Evolutionary conservation across 2,329 filamentous ascomycete genomes (phyloP).

Genomic region (Pseudogymnoascus verrucosus): DNA sequence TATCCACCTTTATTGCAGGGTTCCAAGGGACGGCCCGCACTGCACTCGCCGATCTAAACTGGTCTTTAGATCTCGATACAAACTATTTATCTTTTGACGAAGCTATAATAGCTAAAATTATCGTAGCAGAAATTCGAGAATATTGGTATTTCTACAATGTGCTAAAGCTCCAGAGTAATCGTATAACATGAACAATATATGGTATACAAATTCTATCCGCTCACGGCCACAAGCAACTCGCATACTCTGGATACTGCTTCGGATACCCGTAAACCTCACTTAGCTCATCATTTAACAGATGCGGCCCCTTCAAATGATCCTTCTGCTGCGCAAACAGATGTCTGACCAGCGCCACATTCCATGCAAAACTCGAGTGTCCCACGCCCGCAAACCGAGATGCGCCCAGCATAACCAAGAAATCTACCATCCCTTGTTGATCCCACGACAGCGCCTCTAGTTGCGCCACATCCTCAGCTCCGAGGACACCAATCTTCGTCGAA

Average conservation of each 20-base stretch:
- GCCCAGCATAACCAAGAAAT: conserved; percentile 14
- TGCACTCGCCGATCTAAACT: neutral
- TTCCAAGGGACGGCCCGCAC: neutral
- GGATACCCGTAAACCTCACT: conserved; percentile 20
- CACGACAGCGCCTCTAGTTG: conserved; percentile 10
- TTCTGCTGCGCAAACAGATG: conserved; percentile 14
- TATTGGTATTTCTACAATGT: neutral
- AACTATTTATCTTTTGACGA: neutral
- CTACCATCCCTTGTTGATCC: conserved; percentile 15
- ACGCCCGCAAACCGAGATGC: conserved; percentile 13
- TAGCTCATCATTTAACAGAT: conserved; percentile 21
- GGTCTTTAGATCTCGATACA: neutral
- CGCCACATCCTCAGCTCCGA: neutral
- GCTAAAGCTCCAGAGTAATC: neutral
- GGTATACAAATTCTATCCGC: neutral
- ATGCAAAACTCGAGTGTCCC: conserved; percentile 13
- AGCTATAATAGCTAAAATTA: neutral
- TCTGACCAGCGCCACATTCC: conserved; percentile 19
- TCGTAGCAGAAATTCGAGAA: neutral
- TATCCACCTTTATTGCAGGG: neutral
- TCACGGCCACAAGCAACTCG: conserved; percentile 22
- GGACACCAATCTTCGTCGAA: conserved; percentile 12
- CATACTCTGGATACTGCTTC: conserved; percentile 19
- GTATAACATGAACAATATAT: neutral
- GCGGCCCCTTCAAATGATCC: conserved; percentile 18